These are phyloP conservation scores for Rhizopus sp. DNA, from an alignment of 371 early-diverging fungal species.

Conservation along the genomic window DNA sequence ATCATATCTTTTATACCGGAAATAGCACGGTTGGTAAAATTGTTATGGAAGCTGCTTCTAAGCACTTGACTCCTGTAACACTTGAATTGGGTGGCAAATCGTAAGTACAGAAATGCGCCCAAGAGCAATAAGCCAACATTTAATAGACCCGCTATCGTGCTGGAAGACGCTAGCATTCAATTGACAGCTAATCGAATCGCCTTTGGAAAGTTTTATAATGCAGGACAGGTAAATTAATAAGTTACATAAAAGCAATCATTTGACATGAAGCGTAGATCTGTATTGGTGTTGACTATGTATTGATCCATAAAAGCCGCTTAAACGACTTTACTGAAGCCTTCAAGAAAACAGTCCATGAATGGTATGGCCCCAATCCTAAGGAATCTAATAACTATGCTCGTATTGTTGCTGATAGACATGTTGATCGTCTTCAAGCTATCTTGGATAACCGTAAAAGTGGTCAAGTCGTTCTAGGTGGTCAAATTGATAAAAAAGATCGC, in stretches of 20 bases:
- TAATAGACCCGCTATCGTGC: slow-evolving; percentile 71
- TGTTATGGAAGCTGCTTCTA: slow-evolving; percentile 75
- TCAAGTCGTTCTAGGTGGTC: slow-evolving; percentile 51
- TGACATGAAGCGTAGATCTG: slow-evolving; percentile 63
- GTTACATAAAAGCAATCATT: neutral
- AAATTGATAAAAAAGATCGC: slow-evolving; percentile 21
- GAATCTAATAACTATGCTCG: slow-evolving; percentile 61
- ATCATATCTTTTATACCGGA: slow-evolving; percentile 92
- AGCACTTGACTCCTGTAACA: slow-evolving; percentile 74
- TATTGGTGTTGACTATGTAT: slow-evolving; percentile 85
- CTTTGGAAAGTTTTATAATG: slow-evolving; percentile 83
- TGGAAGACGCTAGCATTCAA: slow-evolving; percentile 63
- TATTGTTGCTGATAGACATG: slow-evolving; percentile 76
- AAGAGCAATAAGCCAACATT: neutral
- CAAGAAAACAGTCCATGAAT: slow-evolving; percentile 48
- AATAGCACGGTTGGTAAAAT: slow-evolving; percentile 77
- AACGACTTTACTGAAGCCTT: slow-evolving; percentile 53
- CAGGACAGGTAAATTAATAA: slow-evolving; percentile 68
- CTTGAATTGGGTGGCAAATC: slow-evolving; percentile 89
- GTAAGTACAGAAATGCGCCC: slow-evolving; percentile 28
- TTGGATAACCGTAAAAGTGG: slow-evolving; percentile 58
- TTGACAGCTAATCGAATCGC: slow-evolving; percentile 75
- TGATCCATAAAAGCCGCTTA: slow-evolving; percentile 58
- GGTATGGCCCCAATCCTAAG: slow-evolving; percentile 59
- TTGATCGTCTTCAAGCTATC: slow-evolving; percentile 63